Percentiles rank a stretch among this genome's conserved stretches.
These are phyloP conservation scores for Eucalyptus brandiana DNA, from an alignment of 345 rosid genomes.

Conservation along the genomic window DNA sequence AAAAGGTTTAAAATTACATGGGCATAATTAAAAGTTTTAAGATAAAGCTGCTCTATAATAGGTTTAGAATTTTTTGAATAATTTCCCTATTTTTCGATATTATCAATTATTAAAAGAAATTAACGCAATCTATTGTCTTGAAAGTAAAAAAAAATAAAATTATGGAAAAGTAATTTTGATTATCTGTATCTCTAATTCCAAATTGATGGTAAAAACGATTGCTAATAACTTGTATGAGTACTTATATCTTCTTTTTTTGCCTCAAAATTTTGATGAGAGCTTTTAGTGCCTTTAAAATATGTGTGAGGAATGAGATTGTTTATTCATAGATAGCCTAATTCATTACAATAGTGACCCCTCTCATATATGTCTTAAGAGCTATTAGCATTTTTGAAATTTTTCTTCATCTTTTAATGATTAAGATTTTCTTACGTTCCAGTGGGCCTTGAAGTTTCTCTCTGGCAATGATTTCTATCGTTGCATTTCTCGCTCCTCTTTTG, in stretches of 20 bases:
- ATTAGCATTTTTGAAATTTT: background rate
- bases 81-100: background rate
- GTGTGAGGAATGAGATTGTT: background rate
- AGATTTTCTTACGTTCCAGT: too few relatives aligned
- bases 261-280: background rate
- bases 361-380: background rate
- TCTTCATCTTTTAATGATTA: background rate
- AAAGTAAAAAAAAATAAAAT: background rate
- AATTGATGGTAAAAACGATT: background rate
- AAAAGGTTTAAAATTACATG: background rate
- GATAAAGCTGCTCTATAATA: background rate
- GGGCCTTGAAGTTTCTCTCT: too few relatives aligned
- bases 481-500: too few relatives aligned
- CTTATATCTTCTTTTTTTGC: background rate
- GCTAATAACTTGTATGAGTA: background rate
- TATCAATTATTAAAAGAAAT: background rate
- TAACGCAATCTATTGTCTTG: background rate
- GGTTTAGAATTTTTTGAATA: background rate
- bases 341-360: background rate
- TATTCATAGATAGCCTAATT: background rate
- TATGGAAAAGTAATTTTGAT: background rate
- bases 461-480: too few relatives aligned
- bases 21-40: background rate
- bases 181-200: background rate
- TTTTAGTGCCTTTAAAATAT: background rate